These are phyloP conservation scores for Xerocomus spinulosus DNA, from an alignment of 768 basidiomycete species.

Conservation along the genomic window DNA sequence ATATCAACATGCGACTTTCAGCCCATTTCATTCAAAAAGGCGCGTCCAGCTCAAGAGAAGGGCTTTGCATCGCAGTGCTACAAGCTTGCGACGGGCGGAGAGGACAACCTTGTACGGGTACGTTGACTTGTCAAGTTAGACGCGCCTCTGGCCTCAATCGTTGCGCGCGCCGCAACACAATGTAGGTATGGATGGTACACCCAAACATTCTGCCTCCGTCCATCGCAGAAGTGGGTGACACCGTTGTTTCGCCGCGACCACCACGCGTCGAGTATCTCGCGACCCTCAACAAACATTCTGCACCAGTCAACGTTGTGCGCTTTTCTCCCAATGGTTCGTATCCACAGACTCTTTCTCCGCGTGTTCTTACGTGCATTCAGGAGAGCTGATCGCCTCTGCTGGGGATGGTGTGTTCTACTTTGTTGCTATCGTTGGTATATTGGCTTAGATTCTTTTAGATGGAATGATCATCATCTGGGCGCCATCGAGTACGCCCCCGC, in stretches of 20 bases:
- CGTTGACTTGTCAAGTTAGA: constrained; percentile 34
- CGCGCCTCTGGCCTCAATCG: constrained; percentile 9
- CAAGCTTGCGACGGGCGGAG: constrained; percentile 89
- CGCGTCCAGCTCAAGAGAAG: constrained; percentile 57
- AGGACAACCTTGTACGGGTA: constrained; percentile 95
- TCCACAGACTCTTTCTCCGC: constrained; percentile 5
- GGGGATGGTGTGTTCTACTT: constrained; percentile 74
- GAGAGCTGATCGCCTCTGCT: constrained; percentile 90
- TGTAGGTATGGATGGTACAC: constrained; percentile 89
- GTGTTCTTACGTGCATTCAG: constrained; percentile 35
- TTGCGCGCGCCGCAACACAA: constrained; percentile 8
- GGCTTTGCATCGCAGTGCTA: constrained; percentile 71
- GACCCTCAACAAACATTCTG: constrained; percentile 88
- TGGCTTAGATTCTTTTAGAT: constrained; percentile 44
- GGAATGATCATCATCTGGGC: constrained; percentile 98
- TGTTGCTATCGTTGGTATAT: constrained; percentile 2
- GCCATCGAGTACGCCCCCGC: constrained; percentile 66
- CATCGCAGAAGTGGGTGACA: constrained; percentile 37
- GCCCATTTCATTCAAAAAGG: constrained; percentile 74
- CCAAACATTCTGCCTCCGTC: constrained; percentile 78
- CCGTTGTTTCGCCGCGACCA: constrained; percentile 41
- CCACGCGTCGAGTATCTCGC: constrained; percentile 97
- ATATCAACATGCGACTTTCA: constrained; percentile 98
- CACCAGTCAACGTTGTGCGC: constrained; percentile 92
- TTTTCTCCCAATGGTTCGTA: constrained; percentile 88